Evolutionary conservation across 306 rosid species (phyloP).

Genomic region (cucumber (Cucumis sativus)): DNA sequence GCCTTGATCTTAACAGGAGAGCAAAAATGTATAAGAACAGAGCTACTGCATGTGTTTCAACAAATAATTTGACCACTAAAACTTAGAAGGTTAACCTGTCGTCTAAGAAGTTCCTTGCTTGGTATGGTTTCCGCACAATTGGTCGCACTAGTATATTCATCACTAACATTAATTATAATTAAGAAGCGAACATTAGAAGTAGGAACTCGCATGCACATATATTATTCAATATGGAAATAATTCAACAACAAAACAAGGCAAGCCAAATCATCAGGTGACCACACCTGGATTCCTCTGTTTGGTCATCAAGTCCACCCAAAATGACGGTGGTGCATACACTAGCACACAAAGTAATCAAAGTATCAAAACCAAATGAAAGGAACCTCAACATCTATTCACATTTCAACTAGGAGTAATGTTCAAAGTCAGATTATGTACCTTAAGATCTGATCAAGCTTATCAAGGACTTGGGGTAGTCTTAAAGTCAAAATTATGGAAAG

Average conservation of each 20-base stretch:
- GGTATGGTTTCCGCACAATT: constrained; percentile 46
- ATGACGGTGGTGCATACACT: constrained; percentile 92
- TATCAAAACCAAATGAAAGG: constrained; percentile 7
- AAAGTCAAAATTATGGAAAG: constrained; percentile 76
- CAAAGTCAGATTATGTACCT: constrained; percentile 38
- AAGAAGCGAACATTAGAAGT: background rate
- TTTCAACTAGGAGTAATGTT: constrained; percentile 7
- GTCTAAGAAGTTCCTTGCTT: constrained; percentile 55
- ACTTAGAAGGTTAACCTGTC: constrained; percentile 49
- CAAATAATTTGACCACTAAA: constrained; percentile 12
- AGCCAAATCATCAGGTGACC: constrained; percentile 16
- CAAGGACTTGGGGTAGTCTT: constrained; percentile 86
- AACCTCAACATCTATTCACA: constrained; percentile 9
- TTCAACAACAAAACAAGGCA: background rate
- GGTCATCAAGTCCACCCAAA: constrained; percentile 54
- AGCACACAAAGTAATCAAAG: constrained; percentile 13
- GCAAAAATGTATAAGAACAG: constrained; percentile 13
- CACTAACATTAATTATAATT: constrained; percentile 24
- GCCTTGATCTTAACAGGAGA: constrained; percentile 47
- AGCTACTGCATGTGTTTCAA: background rate
- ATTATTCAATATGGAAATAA: background rate
- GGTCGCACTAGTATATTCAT: constrained; percentile 47
- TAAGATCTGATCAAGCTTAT: constrained; percentile 85
- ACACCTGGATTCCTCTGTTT: constrained; percentile 77
- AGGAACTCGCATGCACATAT: background rate